Percentiles rank a stretch among this genome's conserved stretches.
Conservation (phyloP, 306 rosid species). For the Lagenaria siceraria region DNA sequence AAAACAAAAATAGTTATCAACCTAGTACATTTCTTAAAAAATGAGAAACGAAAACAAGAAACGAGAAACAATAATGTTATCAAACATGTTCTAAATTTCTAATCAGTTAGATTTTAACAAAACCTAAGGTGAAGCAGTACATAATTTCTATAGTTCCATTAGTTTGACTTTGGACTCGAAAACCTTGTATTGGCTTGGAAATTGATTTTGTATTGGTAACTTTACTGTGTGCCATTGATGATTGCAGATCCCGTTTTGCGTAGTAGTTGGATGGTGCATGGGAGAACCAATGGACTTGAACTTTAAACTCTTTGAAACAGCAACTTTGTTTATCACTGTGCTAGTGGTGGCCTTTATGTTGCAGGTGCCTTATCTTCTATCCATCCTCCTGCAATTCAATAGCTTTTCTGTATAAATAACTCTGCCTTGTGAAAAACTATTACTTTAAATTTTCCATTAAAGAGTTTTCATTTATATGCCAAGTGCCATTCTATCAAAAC, state of each 20-base stretch:
- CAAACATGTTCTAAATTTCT: neutral
- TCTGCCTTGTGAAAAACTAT: neutral
- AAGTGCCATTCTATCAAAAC: neutral
- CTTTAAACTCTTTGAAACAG: conserved; percentile 90
- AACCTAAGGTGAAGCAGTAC: neutral
- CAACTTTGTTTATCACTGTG: conserved; percentile 81
- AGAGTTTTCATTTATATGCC: neutral
- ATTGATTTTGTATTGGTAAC: neutral
- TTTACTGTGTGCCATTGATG: neutral
- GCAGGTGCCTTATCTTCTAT: conserved; percentile 37
- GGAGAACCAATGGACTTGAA: conserved; percentile 83
- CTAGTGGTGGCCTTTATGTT: conserved; percentile 89
- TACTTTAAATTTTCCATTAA: neutral
- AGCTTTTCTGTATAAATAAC: neutral
- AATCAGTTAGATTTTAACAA: neutral
- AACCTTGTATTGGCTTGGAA: neutral
- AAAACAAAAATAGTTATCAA: too few species aligned
- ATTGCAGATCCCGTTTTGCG: conserved; percentile 77
- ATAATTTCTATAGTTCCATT: neutral
- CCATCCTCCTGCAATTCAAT: neutral
- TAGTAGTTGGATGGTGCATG: conserved; percentile 93
- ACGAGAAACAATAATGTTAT: too few species aligned
- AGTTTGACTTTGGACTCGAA: neutral
- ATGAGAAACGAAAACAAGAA: too few species aligned
- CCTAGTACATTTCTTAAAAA: too few species aligned